Percentiles rank a stretch among this genome's conserved stretches.
phyloP scores from a whole-genome alignment of 2,329 filamentous ascomycete species.

The Sporothrix pseudoabietina region DNA sequence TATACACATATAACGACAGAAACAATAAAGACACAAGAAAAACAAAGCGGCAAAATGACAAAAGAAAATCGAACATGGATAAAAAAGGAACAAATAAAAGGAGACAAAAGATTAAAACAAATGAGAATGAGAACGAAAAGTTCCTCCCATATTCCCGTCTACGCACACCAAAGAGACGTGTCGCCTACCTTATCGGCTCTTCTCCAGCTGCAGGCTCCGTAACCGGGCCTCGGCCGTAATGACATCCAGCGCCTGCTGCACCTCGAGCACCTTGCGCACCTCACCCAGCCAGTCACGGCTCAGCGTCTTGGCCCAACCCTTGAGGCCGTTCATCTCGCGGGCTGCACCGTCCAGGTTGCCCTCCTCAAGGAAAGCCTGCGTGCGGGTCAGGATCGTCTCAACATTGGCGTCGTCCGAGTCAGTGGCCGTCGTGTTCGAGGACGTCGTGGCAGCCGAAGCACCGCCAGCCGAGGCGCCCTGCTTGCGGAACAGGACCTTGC shows the following conservation, averaged over 20 bases:
- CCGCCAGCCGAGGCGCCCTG: slow-evolving; percentile 75
- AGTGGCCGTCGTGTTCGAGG: slow-evolving; percentile 49
- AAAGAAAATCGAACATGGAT: neutral
- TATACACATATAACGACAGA: slow-evolving; percentile 26
- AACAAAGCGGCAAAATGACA: neutral
- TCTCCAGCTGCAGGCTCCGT: slow-evolving; percentile 84
- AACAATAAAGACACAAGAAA: neutral
- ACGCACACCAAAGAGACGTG: neutral
- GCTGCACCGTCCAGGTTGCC: slow-evolving; percentile 89
- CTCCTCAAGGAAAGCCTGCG: slow-evolving; percentile 88
- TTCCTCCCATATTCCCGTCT: neutral
- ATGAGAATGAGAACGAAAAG: neutral
- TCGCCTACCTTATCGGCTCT: slow-evolving; percentile 36
- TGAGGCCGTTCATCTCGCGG: slow-evolving; percentile 89
- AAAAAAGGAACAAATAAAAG: neutral
- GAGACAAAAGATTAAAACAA: slow-evolving; percentile 2
- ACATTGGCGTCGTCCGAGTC: slow-evolving; percentile 86
- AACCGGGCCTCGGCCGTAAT: slow-evolving; percentile 88
- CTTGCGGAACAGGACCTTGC: slow-evolving; percentile 96
- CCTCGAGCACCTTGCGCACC: slow-evolving; percentile 88
- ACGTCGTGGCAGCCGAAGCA: neutral
- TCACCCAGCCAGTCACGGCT: slow-evolving; percentile 93
- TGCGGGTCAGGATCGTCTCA: slow-evolving; percentile 87
- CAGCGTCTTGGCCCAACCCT: slow-evolving; percentile 93
- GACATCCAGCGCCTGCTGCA: slow-evolving; percentile 93